Percentiles rank a stretch among this genome's conserved stretches.
phyloP scores from a whole-genome alignment of 805 yeast genomes.

The Sugiyamaella qingdaonensis region DNA sequence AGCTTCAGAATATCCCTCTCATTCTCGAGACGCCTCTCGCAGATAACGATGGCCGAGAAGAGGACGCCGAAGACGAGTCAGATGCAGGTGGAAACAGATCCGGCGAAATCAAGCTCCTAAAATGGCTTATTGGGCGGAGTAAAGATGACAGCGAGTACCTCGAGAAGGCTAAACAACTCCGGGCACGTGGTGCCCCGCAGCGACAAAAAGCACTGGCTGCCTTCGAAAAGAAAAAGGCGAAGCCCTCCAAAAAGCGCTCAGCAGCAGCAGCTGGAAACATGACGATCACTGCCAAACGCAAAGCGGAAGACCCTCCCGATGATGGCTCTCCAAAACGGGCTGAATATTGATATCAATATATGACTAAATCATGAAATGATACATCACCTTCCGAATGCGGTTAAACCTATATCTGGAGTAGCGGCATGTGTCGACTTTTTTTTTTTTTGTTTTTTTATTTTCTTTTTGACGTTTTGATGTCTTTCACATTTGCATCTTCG shows the following conservation, averaged over 20 bases:
- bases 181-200: slow-evolving; percentile 59
- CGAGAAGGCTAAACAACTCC: slow-evolving; percentile 46
- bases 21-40: slow-evolving; percentile 76
- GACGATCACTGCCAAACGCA: background rate
- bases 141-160: slow-evolving; percentile 53
- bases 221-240: slow-evolving; percentile 47
- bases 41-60: slow-evolving; percentile 34
- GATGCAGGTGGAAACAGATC: slow-evolving; percentile 44
- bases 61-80: slow-evolving; percentile 40
- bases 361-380: too few species aligned
- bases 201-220: slow-evolving; percentile 66
- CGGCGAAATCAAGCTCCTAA: slow-evolving; percentile 71
- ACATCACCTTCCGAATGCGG: too few species aligned
- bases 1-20: slow-evolving; percentile 66
- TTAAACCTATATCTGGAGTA: too few species aligned
- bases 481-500: too few species aligned
- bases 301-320: background rate
- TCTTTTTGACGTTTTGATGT: too few species aligned
- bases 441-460: too few species aligned
- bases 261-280: background rate
- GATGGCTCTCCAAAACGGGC: background rate
- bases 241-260: slow-evolving; percentile 1
- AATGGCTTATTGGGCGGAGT: slow-evolving; percentile 66
- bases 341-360: background rate
- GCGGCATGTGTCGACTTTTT: too few species aligned